Evolutionary conservation across 345 rosid genomes (phyloP).

Genomic region (Physaria fendleri): DNA sequence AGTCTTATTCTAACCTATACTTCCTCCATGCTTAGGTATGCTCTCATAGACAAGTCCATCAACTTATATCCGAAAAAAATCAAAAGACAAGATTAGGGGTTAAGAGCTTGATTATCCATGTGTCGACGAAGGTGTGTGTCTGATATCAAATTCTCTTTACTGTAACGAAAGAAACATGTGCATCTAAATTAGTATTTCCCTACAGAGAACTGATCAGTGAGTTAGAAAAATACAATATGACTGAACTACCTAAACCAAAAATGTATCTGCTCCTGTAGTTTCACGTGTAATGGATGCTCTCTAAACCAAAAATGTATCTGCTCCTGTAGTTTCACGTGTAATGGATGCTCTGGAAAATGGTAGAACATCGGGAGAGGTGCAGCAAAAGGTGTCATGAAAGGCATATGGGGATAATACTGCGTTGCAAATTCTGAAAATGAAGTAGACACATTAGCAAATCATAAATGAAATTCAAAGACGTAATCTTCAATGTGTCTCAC

Average conservation of each 20-base stretch:
- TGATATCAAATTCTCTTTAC: constrained; percentile 68
- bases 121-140: constrained; percentile 67
- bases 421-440: constrained; percentile 47
- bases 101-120: constrained; percentile 69
- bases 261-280: no score
- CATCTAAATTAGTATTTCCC: constrained; percentile 12
- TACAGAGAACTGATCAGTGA: background rate
- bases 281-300: constrained; percentile 33
- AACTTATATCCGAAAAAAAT: background rate
- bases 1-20: background rate
- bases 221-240: background rate
- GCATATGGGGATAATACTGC: constrained; percentile 47
- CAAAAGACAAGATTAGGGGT: background rate
- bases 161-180: constrained; percentile 36
- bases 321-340: constrained; percentile 47
- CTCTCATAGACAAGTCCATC: background rate
- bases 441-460: constrained; percentile 21
- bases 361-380: constrained; percentile 43
- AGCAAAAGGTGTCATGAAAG: constrained; percentile 35
- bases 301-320: constrained; percentile 91
- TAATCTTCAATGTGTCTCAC: constrained; percentile 37
- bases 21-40: background rate
- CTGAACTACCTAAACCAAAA: no score
- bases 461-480: background rate
- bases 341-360: constrained; percentile 41